Percentiles rank a stretch among this genome's conserved stretches.
phyloP scores from a whole-genome alignment of 164 flowering plant species.

The Sextonia rubra region DNA sequence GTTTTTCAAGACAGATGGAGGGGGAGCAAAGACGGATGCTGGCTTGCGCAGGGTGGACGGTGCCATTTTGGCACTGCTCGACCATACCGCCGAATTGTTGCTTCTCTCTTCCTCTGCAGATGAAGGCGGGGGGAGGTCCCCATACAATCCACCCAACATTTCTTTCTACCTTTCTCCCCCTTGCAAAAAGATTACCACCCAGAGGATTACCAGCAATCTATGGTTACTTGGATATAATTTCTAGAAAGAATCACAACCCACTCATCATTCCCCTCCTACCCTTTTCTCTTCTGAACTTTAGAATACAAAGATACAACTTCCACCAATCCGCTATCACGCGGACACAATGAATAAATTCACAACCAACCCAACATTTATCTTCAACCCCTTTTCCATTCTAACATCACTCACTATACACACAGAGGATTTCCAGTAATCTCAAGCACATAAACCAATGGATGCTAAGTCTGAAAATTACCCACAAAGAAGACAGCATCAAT shows the following conservation, averaged over 20 bases:
- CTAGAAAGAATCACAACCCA: not conserved
- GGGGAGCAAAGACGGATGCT: slow-evolving; percentile 47
- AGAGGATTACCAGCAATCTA: slow-evolving; percentile 1
- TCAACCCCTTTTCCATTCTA: too few relatives aligned
- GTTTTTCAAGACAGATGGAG: slow-evolving; percentile 47
- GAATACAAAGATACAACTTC: too few relatives aligned
- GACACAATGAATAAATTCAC: too few relatives aligned
- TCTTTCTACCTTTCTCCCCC: not conserved
- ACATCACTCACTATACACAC: too few relatives aligned
- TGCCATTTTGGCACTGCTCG: slow-evolving; percentile 82
- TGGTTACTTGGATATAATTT: not conserved
- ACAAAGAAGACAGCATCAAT: too few relatives aligned
- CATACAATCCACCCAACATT: slow-evolving; percentile 93
- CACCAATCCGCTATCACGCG: too few relatives aligned
- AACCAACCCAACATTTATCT: too few relatives aligned
- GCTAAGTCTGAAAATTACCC: too few relatives aligned
- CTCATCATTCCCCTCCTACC: too few relatives aligned
- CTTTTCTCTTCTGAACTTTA: too few relatives aligned
- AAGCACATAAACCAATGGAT: too few relatives aligned
- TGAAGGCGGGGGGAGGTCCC: slow-evolving; percentile 87
- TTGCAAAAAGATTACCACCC: not conserved
- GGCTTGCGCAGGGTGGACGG: slow-evolving; percentile 90
- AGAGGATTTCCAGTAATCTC: too few relatives aligned
- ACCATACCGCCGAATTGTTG: slow-evolving; percentile 59
- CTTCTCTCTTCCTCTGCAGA: slow-evolving; percentile 50